Base-by-base conservation (phyloP, 2,329 filamentous ascomycete species). In the Metarhizium album region DNA sequence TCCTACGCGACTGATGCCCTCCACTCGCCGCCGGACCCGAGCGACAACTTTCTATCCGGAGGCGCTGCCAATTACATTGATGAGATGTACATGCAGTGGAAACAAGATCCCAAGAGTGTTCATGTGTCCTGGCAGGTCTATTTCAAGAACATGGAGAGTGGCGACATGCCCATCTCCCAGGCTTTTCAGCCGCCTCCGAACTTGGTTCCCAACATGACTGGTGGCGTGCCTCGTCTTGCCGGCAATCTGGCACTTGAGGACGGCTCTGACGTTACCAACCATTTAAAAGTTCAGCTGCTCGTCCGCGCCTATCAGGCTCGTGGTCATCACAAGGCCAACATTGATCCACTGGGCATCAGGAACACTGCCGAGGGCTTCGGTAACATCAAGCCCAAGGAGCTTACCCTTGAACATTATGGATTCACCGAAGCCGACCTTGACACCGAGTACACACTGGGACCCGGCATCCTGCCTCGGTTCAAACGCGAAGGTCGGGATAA, bases 1-100 rank as follows among this genome's bases (percentile, higher is more conserved):
- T 69, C 72, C 61, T 75, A 78, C 70, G 74, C 77, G 55, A 78
- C 78, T 53, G 66, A 62, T 58, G 73, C 78, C 50, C 73, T 73
- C 52, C 70, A 75, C 50, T 73, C 71, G 52, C 67, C 79, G 20
- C 80, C 81, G 56, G 89, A 95, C 67, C 82, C 90, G 58, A 95
- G 87, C 70, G 93, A 98, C 72, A 95, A 84, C 73, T 98, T 98
- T 78, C 80, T 98, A 55, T 88, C 90, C 57, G 93, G 93, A 59
- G 97, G 88, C 76, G 93, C 91, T 54, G 93, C 93, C 71, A 96
- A 95, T 75, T 98, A 98, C 74, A 89, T 98, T 67, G 93, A 98
- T 70, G 93, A 96, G 76, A 98, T 98, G 93, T 98, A 98, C 73
- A 76, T 96, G 75, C 84, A 90, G 67, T 98, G 93, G 93, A 95